Base-by-base conservation (phyloP, 345 rosid genomes). In the Ricinus communis region DNA sequence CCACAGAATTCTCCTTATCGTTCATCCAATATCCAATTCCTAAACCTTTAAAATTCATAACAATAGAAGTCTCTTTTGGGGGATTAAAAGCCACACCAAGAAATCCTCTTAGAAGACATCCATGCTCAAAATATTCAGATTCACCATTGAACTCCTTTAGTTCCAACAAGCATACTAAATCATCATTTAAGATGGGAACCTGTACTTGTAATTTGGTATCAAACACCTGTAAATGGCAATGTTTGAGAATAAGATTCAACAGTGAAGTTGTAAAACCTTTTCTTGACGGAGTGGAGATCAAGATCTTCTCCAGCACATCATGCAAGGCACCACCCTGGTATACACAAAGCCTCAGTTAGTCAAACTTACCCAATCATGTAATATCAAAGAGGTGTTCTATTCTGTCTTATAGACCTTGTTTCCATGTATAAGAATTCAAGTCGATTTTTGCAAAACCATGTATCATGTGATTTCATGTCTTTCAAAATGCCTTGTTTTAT, bases 281-380 rank as follows among this genome's bases (percentile, higher is more conserved):
- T 71, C 79, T 85, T 71, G 80, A 73, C 40, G 85, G 67, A 63
- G 67, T 72, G 18, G 64, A 74, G 45, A 46, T 73, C 70, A 84
- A 71, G 67, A 91, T 71, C 72, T 80, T 83, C 73, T 81, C 85
- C 77, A 94, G 81, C 65, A 86, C 74, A 31, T 78, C 88, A 74
- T 91, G 98, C 70, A 91, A 79, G 76, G 83, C 71, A 66, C 79
- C 71, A 68, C 97, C 98, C 97, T 91, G 87, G 61, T 54, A 69
- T 12, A 55, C 30, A 62, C 11, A 66, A 75, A 40, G 33, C 38
- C 51, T 45, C 57, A 60, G 56, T 53, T n/a, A 56, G n/a, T n/a
- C n/a, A n/a, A n/a, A n/a, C n/a, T 53, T 49, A 38, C 27, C 15
- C 46, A 30, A 69, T n/a, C n/a, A 56, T 22, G 9, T 66, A 49